These are phyloP conservation scores for Globisporangium emineosum DNA, from an alignment of 352 stramenopile species.

Conservation along the genomic window DNA sequence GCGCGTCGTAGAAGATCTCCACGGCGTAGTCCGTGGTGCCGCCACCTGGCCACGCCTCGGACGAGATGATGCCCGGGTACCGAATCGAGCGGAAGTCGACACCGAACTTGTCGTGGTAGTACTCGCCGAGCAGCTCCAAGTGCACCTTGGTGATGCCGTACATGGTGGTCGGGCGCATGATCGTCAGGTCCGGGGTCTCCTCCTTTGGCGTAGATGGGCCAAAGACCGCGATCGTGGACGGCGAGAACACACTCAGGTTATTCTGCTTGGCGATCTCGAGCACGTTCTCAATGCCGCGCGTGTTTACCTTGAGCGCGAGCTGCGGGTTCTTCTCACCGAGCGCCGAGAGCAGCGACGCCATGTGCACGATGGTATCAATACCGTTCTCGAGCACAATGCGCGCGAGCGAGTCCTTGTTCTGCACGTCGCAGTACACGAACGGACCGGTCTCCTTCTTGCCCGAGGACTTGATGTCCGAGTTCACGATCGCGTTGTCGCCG, in stretches of 20 bases:
- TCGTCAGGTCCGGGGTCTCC: slow-evolving; percentile 82
- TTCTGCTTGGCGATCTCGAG: slow-evolving; percentile 87
- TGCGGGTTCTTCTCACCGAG: slow-evolving; percentile 90
- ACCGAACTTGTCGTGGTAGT: slow-evolving; percentile 91
- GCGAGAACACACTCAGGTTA: slow-evolving; percentile 85
- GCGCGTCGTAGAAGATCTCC: slow-evolving; percentile 92
- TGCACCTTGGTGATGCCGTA: slow-evolving; percentile 93
- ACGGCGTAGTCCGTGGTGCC: slow-evolving; percentile 91
- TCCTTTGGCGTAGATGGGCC: slow-evolving; percentile 84
- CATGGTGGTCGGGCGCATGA: slow-evolving; percentile 92
- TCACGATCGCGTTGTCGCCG: slow-evolving; percentile 59
- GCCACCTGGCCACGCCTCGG: slow-evolving; percentile 78
- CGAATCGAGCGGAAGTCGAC: slow-evolving; percentile 91
- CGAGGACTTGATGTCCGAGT: slow-evolving; percentile 78
- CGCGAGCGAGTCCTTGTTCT: slow-evolving; percentile 66
- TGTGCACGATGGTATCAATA: slow-evolving; percentile 89
- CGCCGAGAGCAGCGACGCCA: slow-evolving; percentile 88
- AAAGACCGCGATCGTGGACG: slow-evolving; percentile 91
- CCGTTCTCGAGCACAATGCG: slow-evolving; percentile 87
- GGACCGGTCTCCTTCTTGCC: slow-evolving; percentile 42
- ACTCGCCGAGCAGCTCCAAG: slow-evolving; percentile 88
- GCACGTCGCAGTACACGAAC: slow-evolving; percentile 84
- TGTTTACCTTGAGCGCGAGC: slow-evolving; percentile 88
- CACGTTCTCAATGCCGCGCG: slow-evolving; percentile 87
- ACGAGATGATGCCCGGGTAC: slow-evolving; percentile 91